These are phyloP conservation scores for Russula dissimulans DNA, from an alignment of 768 basidiomycete genomes.

Conservation along the genomic window DNA sequence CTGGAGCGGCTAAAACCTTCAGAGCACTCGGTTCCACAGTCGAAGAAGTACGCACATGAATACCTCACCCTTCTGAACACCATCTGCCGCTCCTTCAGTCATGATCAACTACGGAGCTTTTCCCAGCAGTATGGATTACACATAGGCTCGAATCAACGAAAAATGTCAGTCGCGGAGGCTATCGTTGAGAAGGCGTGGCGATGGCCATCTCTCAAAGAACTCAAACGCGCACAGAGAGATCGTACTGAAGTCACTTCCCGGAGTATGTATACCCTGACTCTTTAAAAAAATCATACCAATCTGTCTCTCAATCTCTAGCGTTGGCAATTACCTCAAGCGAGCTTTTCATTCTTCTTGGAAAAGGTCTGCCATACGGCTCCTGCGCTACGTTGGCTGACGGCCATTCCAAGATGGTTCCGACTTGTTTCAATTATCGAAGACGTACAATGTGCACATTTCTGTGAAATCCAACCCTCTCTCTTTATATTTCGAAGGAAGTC, in stretches of 20 bases:
- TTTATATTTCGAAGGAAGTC: constrained; percentile 50
- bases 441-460: constrained; percentile 53
- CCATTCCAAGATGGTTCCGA: constrained; percentile 48
- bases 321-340: constrained; percentile 49
- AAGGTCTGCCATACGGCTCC: constrained; percentile 35
- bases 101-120: constrained; percentile 49
- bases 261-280: constrained; percentile 31
- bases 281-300: background rate
- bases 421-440: constrained; percentile 47
- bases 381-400: constrained; percentile 4
- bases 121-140: constrained; percentile 39
- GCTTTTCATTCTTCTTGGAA: constrained; percentile 64
- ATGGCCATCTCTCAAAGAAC: constrained; percentile 52
- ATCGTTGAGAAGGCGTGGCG: constrained; percentile 61
- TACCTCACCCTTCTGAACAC: constrained; percentile 46
- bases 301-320: constrained; percentile 29
- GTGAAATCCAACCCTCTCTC: constrained; percentile 47
- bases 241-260: constrained; percentile 38
- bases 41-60: constrained; percentile 39
- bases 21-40: constrained; percentile 32
- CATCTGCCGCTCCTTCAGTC: constrained; percentile 55
- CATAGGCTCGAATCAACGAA: constrained; percentile 23
- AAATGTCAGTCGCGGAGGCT: constrained; percentile 34
- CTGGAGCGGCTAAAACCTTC: constrained; percentile 48
- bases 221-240: constrained; percentile 42